A percentile compares a stretch with the other conserved stretches of the same genome.
Conservation (phyloP, 441 rosid genomes). For the Viola pubescens region DNA sequence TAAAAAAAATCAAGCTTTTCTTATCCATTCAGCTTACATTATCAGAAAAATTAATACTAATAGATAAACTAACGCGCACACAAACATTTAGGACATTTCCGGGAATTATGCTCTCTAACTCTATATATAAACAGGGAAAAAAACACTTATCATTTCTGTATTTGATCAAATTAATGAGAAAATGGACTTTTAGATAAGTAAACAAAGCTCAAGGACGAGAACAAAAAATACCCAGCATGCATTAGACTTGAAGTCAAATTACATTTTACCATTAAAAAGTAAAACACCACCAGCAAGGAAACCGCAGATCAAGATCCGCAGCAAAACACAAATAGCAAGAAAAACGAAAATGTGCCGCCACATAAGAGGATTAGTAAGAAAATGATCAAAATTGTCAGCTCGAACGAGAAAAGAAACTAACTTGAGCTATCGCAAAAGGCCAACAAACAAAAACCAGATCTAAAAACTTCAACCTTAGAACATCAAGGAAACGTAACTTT, state of each 20-base stretch:
- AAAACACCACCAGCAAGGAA: slow-evolving; percentile 3
- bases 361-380: background rate
- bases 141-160: background rate
- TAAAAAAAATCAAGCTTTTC: background rate
- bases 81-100: background rate
- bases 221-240: too few relatives aligned
- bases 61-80: background rate
- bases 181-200: too few relatives aligned
- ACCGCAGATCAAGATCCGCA: slow-evolving; percentile 12
- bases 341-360: background rate
- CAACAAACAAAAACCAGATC: slow-evolving; percentile 25
- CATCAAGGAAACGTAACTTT: background rate
- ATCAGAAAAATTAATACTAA: background rate
- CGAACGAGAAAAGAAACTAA: background rate
- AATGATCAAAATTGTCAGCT: background rate
- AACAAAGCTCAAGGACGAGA: too few relatives aligned
- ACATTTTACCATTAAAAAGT: background rate
- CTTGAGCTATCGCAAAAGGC: background rate
- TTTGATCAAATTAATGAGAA: background rate
- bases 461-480: slow-evolving; percentile 11
- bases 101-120: background rate
- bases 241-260: background rate
- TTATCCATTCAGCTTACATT: background rate
- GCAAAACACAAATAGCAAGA: background rate
- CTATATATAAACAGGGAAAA: background rate